A percentile compares a stretch with the other conserved stretches of the same genome.
Evolutionary conservation across 2,329 filamentous ascomycete species (phyloP).

Genomic region (Claviceps sp.): DNA sequence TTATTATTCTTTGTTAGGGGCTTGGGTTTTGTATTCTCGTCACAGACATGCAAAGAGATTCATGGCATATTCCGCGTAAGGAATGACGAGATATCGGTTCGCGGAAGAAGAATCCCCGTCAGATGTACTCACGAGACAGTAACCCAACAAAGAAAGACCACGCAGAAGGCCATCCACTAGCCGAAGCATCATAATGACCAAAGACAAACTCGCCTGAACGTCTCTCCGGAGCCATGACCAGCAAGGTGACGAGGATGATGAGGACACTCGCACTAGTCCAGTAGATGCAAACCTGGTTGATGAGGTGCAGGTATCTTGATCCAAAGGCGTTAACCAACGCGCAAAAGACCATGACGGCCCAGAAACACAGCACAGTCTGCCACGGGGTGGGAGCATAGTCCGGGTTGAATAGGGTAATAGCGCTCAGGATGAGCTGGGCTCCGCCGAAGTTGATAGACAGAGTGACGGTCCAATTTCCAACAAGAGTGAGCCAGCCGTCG

Average conservation of each 20-base stretch:
- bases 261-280: conserved; percentile 60
- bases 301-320: conserved; percentile 42
- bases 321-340: conserved; percentile 56
- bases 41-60: too few species aligned
- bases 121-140: conserved; percentile 32
- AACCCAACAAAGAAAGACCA: conserved; percentile 44
- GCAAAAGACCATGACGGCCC: conserved; percentile 49
- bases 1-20: background rate
- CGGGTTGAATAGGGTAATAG: conserved; percentile 52
- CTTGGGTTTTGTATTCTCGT: too few species aligned
- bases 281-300: conserved; percentile 59
- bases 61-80: too few species aligned
- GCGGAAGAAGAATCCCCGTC: background rate
- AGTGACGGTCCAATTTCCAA: conserved; percentile 57
- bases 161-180: conserved; percentile 54
- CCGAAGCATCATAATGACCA: conserved; percentile 52
- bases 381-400: conserved; percentile 46
- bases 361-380: conserved; percentile 66
- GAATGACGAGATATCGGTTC: too few species aligned
- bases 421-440: conserved; percentile 53
- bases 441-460: conserved; percentile 60
- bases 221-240: conserved; percentile 51
- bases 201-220: conserved; percentile 55
- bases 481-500: conserved; percentile 61
- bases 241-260: conserved; percentile 55